Evolutionary conservation across 2,329 filamentous ascomycete genomes (phyloP).

Genomic region (Fusarium newnesense): DNA sequence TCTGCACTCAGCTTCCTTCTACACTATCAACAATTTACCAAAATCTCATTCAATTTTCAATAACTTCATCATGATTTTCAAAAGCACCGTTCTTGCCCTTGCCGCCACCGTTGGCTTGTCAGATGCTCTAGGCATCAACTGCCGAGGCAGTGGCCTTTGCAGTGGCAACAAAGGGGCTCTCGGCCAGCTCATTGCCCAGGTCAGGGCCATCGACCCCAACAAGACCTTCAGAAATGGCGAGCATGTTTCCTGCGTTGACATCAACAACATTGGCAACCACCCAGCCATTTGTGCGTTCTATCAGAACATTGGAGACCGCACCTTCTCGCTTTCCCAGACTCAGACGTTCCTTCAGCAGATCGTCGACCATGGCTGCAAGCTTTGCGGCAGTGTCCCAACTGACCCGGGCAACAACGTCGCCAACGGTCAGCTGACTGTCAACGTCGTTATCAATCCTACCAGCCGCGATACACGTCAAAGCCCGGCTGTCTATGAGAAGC

Average conservation of each 20-base stretch:
- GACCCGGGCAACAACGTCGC: neutral
- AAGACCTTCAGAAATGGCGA: neutral
- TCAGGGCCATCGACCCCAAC: neutral
- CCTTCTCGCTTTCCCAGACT: neutral
- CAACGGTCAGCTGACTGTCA: neutral
- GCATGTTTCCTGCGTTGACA: neutral
- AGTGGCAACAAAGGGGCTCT: neutral
- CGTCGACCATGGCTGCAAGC: neutral
- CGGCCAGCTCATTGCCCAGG: neutral
- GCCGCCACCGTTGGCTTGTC: neutral
- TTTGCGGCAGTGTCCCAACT: neutral
- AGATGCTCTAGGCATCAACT: neutral
- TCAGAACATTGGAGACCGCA: neutral
- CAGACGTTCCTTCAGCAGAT: neutral
- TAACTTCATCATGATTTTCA: neutral
- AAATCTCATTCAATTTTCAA: no score
- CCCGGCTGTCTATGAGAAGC: neutral
- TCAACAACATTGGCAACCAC: neutral
- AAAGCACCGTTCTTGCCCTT: neutral
- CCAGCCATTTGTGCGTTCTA: neutral
- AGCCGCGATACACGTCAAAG: neutral
- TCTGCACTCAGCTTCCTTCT: neutral
- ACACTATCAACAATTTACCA: neutral
- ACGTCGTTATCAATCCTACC: neutral
- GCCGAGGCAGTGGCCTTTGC: slow-evolving; percentile 3